Conservation (phyloP, 306 rosid genomes). For the Fragaria ananassa region DNA sequence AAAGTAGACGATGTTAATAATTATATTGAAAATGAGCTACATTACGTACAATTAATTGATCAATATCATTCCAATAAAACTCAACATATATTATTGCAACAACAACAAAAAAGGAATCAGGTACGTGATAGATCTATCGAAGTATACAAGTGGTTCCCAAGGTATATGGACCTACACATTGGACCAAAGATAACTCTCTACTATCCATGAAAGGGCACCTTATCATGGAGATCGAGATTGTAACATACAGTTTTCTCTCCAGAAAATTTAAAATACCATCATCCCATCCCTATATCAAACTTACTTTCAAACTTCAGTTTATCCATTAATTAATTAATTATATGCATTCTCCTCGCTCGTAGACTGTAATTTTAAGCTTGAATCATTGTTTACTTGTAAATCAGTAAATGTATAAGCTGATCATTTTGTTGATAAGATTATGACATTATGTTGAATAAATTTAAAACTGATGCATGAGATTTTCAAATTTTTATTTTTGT, state of each 20-base stretch:
- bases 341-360: background rate
- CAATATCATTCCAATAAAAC: background rate
- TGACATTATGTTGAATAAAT: too few species aligned
- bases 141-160: background rate
- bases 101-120: background rate
- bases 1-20: too few species aligned
- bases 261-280: background rate
- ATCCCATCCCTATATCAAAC: background rate
- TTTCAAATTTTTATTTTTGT: too few species aligned
- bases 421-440: background rate
- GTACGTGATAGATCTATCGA: background rate
- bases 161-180: background rate
- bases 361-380: background rate
- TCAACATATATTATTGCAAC: background rate
- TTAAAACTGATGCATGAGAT: background rate
- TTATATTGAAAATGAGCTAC: background rate
- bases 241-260: constrained; percentile 1
- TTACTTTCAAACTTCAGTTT: background rate
- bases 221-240: background rate
- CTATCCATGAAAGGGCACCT: background rate
- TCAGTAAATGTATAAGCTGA: background rate
- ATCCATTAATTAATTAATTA: background rate
- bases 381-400: background rate
- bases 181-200: background rate
- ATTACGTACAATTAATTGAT: background rate